Evolutionary conservation across 176 grass and related monocot genomes (phyloP).

Genomic region (Dendrocalamus sinicus): DNA sequence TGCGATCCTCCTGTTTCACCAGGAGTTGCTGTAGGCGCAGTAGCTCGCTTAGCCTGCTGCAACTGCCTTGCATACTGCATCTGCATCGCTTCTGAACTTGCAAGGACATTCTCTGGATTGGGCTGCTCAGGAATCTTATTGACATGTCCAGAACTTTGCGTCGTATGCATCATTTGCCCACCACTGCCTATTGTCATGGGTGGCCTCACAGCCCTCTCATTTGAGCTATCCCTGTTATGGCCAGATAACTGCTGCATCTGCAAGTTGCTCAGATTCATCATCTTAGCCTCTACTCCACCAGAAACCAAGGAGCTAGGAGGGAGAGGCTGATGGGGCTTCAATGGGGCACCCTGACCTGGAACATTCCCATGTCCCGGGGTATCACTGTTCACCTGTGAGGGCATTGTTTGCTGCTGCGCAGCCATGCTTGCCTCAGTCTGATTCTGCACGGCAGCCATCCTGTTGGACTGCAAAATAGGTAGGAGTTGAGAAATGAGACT

Average conservation of each 20-base stretch:
- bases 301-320: conserved; percentile 53
- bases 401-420: conserved; percentile 54
- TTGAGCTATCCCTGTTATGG: conserved; percentile 57
- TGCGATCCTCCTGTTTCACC: conserved; percentile 46
- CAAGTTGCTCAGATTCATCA: conserved; percentile 67
- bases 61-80: conserved; percentile 69
- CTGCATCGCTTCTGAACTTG: conserved; percentile 58
- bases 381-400: conserved; percentile 71
- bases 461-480: conserved; percentile 63
- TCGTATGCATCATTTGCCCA: conserved; percentile 51
- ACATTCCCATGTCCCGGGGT: conserved; percentile 50
- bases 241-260: conserved; percentile 62
- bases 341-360: conserved; percentile 51
- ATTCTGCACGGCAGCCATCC: conserved; percentile 72
- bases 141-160: conserved; percentile 51
- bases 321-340: conserved; percentile 61
- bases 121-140: conserved; percentile 61
- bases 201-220: conserved; percentile 64
- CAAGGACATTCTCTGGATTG: conserved; percentile 53
- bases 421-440: conserved; percentile 60
- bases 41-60: conserved; percentile 60
- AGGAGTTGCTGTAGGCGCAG: conserved; percentile 33
- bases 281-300: conserved; percentile 53
- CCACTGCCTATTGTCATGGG: conserved; percentile 55
- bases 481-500: conserved; percentile 80